A percentile compares a stretch with the other conserved stretches of the same genome.
Conservation (phyloP, 148 eudicot species). For the Nepenthes gracilis region DNA sequence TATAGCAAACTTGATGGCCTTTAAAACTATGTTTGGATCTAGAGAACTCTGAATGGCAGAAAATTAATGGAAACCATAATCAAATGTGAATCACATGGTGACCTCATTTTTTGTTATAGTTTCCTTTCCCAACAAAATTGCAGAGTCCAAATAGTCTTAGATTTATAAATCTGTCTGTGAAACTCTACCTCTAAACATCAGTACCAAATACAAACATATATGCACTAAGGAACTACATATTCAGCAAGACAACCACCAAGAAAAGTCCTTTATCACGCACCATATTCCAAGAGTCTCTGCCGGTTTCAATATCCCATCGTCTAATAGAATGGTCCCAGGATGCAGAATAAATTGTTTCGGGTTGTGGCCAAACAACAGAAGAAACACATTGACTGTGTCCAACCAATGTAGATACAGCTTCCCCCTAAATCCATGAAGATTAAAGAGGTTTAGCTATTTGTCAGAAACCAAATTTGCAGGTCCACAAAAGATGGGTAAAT, state of each 20-base stretch:
- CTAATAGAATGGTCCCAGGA: conserved; percentile 94
- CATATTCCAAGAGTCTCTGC: conserved; percentile 63
- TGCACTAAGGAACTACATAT: not conserved
- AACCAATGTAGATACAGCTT: conserved; percentile 61
- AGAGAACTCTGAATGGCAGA: too few species aligned
- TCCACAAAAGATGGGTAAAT: too few species aligned
- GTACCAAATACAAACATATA: too few species aligned
- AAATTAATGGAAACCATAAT: too few species aligned
- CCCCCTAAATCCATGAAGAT: conserved; percentile 40
- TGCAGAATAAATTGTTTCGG: conserved; percentile 76
- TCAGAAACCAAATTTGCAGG: not conserved
- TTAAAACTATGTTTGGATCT: too few species aligned
- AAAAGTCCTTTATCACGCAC: conserved; percentile 21
- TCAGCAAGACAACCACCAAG: not conserved
- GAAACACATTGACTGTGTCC: conserved; percentile 93
- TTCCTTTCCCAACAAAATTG: too few species aligned
- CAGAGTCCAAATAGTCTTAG: too few species aligned
- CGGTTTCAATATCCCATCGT: conserved; percentile 92
- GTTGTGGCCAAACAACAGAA: conserved; percentile 74
- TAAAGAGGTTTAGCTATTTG: not conserved
- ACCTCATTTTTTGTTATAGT: too few species aligned
- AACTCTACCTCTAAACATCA: too few species aligned
- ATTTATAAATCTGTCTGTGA: too few species aligned
- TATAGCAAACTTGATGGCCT: too few species aligned
- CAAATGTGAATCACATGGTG: too few species aligned